A percentile compares a stretch with the other conserved stretches of the same genome.
These are phyloP conservation scores for Patellifolia procumbens DNA, from an alignment of 179 eudicot species.

Conservation along the genomic window DNA sequence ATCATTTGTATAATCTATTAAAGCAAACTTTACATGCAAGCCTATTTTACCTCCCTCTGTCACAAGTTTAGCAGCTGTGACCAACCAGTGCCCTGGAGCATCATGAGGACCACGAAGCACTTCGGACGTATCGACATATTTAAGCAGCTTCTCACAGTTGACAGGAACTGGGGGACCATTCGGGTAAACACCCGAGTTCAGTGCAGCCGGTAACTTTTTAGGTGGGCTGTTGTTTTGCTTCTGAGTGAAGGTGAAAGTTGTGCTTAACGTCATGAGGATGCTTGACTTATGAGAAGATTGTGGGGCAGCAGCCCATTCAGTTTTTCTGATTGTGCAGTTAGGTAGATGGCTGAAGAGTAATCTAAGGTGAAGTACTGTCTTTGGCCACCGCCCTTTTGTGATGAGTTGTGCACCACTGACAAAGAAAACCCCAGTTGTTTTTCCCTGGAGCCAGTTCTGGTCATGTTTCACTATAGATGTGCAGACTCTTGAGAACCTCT, in stretches of 20 bases:
- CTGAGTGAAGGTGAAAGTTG: conserved; percentile 72
- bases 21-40: conserved; percentile 82
- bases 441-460: conserved; percentile 56
- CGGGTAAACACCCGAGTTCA: conserved; percentile 91
- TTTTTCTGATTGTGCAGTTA: conserved; percentile 60
- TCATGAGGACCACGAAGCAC: conserved; percentile 86
- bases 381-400: conserved; percentile 89
- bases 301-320: conserved; percentile 84
- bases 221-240: conserved; percentile 45
- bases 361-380: conserved; percentile 72
- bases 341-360: conserved; percentile 71
- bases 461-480: conserved; percentile 71
- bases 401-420: conserved; percentile 89
- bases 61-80: conserved; percentile 80
- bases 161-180: conserved; percentile 85
- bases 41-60: conserved; percentile 81
- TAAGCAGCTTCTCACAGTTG: conserved; percentile 67
- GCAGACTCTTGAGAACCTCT: conserved; percentile 72
- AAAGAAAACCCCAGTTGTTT: conserved; percentile 59
- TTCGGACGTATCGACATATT: conserved; percentile 66
- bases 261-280: conserved; percentile 68
- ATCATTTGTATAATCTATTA: conserved; percentile 61
- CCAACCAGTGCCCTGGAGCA: conserved; percentile 93
- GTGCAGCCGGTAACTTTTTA: conserved; percentile 57
- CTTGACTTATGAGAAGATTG: conserved; percentile 65